A percentile compares a stretch with the other conserved stretches of the same genome.
Conservation (phyloP, 1,284 basidiomycete genomes). For the Pascua guehoae region DNA sequence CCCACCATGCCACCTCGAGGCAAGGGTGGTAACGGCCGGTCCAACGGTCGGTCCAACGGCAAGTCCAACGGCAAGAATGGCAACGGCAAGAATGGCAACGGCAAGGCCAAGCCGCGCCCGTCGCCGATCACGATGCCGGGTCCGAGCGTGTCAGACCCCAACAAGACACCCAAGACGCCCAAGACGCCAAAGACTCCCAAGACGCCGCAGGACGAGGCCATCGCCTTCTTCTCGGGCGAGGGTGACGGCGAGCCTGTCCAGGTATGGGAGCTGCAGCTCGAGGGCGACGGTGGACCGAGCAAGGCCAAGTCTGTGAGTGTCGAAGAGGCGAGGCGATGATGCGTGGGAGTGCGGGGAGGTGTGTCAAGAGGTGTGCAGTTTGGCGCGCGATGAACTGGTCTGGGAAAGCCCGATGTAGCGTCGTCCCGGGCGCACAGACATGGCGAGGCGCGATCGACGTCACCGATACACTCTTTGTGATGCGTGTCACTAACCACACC, state of each 20-base stretch:
- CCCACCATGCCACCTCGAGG: too few species aligned
- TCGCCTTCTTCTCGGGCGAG: conserved; percentile 72
- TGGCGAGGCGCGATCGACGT: too few species aligned
- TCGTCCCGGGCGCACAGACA: too few species aligned
- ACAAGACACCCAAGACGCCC: conserved; percentile 1
- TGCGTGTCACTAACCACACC: not conserved
- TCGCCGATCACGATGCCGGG: conserved; percentile 7
- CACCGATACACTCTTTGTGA: too few species aligned
- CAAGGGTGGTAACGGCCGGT: too few species aligned
- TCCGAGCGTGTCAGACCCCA: not conserved
- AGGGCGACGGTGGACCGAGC: conserved; percentile 82
- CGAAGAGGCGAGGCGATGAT: not conserved
- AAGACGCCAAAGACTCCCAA: conserved; percentile 56
- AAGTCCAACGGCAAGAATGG: not conserved
- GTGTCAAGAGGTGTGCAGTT: not conserved
- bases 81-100: not conserved
- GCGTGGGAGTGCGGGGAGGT: too few species aligned
- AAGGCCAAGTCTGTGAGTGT: conserved; percentile 72
- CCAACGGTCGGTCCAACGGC: not conserved
- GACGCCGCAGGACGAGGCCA: conserved; percentile 86
- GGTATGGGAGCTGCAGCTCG: conserved; percentile 79
- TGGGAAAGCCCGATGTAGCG: too few species aligned
- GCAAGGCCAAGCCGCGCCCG: conserved; percentile 7
- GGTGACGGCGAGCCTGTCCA: conserved; percentile 60
- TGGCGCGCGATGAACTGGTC: too few species aligned